Base-by-base conservation (phyloP, 768 basidiomycete genomes). In the Cystofilobasidium macerans region DNA sequence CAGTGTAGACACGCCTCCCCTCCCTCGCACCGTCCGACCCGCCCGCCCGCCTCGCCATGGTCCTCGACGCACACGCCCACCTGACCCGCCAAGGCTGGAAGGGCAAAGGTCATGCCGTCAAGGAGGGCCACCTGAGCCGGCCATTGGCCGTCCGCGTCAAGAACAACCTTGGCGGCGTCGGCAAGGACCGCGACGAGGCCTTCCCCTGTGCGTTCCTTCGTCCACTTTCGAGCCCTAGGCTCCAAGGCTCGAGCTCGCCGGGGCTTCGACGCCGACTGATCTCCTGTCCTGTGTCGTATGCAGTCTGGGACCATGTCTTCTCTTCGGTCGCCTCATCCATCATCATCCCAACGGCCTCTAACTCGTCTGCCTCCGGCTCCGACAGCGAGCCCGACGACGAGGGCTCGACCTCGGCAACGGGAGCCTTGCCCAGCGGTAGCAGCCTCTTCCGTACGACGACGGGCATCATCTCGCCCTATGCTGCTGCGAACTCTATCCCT, bases 161-260 rank as follows among this genome's bases (percentile, higher is more conserved):
- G 79, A 86, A 85, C 77, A 88, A 81, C 6, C 79, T 93, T n/a
- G 78, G 83, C 13, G 92, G 92, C 2, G 76, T 97, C 65, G 92
- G 92, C 64, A 92, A 90, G 75, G 89, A 97, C 75, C 82, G 91
- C 70, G 92, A 94, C 72, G 91, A 93, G 71, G 89, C 90, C 0
- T 91, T 92, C 74, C 91, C 92, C 59, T 97, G 64, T 65, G 24
- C 38, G 63, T 58, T 22, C 9, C n/a, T 26, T 22, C n/a, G n/a
- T n/a, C 47, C 24, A 8, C 47, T 48, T 22, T n/a, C 33, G 22
- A 14, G 45, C 11, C 35, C 33, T 36, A 24, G 32, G 4, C 16
- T 45, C 20, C 42, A 30, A 54, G 28, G 33, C 24, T 53, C 6
- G 12, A 51, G 61, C 38, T 53, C 26, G n/a, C 33, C 54, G 7